Conservation (phyloP, 2,329 filamentous ascomycete species). For the Phyllosticta ampelicida region DNA sequence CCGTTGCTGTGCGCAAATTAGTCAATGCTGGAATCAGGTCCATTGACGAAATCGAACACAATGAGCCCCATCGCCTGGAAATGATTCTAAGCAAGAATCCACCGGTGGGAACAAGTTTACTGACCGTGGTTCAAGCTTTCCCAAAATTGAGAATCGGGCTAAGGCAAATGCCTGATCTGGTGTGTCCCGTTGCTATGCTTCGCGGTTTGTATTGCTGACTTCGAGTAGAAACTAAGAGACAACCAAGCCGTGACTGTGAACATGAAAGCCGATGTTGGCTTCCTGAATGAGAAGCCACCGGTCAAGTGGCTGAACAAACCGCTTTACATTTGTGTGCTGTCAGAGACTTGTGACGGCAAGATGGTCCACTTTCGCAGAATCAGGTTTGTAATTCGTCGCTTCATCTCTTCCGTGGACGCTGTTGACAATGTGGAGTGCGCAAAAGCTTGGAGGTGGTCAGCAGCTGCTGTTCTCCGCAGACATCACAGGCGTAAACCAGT, state of each 20-base stretch:
- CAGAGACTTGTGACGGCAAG: slow-evolving; percentile 57
- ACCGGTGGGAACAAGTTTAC: slow-evolving; percentile 64
- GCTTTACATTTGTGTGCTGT: slow-evolving; percentile 63
- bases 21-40: slow-evolving; percentile 57
- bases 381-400: slow-evolving; percentile 32
- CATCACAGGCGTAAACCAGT: slow-evolving; percentile 43
- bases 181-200: slow-evolving; percentile 11
- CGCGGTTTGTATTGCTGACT: slow-evolving; percentile 12
- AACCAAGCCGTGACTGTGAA: slow-evolving; percentile 43
- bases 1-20: slow-evolving; percentile 64
- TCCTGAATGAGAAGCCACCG: slow-evolving; percentile 54
- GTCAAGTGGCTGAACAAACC: slow-evolving; percentile 52
- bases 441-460: slow-evolving; percentile 51
- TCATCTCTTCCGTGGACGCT: neutral
- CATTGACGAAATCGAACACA: slow-evolving; percentile 56
- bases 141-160: slow-evolving; percentile 53
- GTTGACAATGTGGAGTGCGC: slow-evolving; percentile 41
- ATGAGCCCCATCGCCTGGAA: slow-evolving; percentile 65
- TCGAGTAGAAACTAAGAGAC: slow-evolving; percentile 11
- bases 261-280: slow-evolving; percentile 58
- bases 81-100: slow-evolving; percentile 66
- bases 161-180: slow-evolving; percentile 38
- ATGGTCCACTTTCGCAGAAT: slow-evolving; percentile 58
- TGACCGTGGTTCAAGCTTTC: slow-evolving; percentile 56
- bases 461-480: slow-evolving; percentile 50